These are phyloP conservation scores for Termitomyces sp. DNA, from an alignment of 768 basidiomycete genomes.

Conservation along the genomic window DNA sequence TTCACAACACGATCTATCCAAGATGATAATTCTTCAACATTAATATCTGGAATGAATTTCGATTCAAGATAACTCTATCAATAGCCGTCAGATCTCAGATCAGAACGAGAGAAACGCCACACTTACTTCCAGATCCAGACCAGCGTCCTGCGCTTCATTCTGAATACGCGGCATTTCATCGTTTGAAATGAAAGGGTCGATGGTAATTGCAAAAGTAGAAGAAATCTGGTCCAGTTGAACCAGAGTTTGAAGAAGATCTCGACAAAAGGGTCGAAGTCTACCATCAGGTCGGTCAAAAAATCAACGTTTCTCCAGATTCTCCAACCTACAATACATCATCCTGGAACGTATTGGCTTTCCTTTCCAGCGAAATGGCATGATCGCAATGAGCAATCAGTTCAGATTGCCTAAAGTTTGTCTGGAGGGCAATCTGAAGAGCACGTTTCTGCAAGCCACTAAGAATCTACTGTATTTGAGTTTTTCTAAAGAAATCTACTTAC, in stretches of 20 bases:
- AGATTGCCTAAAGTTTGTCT: slow-evolving; percentile 39
- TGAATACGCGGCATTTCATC: slow-evolving; percentile 45
- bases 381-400: slow-evolving; percentile 57
- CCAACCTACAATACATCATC: slow-evolving; percentile 25
- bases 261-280: slow-evolving; percentile 28
- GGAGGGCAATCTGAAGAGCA: slow-evolving; percentile 45
- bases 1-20: slow-evolving; percentile 43
- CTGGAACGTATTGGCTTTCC: slow-evolving; percentile 16
- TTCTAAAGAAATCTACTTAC: slow-evolving; percentile 24
- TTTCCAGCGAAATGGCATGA: slow-evolving; percentile 30
- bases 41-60: slow-evolving; percentile 48
- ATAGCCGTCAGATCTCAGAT: slow-evolving; percentile 2
- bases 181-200: slow-evolving; percentile 46
- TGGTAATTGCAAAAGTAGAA: slow-evolving; percentile 38
- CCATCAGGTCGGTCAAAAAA: background rate
- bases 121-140: slow-evolving; percentile 53
- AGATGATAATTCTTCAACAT: slow-evolving; percentile 26
- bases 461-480: background rate
- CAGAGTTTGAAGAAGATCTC: slow-evolving; percentile 53
- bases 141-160: slow-evolving; percentile 55
- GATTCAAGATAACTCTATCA: slow-evolving; percentile 51
- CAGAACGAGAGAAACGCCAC: background rate
- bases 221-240: slow-evolving; percentile 50
- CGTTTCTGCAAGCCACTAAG: slow-evolving; percentile 21
- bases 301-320: background rate